Percentiles rank a stretch among this genome's conserved stretches.
Conservation (phyloP, 441 rosid genomes). For the Erodium texanum region DNA sequence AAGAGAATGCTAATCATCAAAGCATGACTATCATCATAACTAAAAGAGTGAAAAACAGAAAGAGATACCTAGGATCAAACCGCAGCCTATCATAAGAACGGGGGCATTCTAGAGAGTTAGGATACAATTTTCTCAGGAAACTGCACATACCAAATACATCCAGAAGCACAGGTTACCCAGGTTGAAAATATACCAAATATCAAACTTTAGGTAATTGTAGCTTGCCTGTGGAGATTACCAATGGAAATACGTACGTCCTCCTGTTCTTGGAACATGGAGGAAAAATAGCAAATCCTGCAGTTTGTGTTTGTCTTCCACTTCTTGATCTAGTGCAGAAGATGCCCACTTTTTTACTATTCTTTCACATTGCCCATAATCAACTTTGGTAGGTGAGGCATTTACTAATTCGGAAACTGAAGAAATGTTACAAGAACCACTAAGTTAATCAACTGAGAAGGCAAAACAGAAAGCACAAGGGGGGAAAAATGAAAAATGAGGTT, state of each 20-base stretch:
- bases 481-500: not conserved
- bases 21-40: not conserved
- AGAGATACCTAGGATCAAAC: conserved; percentile 72
- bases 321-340: conserved; percentile 36
- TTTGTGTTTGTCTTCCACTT: conserved; percentile 47
- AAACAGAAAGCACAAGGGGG: not conserved
- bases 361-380: conserved; percentile 57
- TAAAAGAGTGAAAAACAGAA: not conserved
- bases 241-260: conserved; percentile 86
- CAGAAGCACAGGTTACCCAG: conserved; percentile 14
- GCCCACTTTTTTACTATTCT: conserved; percentile 66
- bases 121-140: conserved; percentile 72
- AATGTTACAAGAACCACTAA: conserved; percentile 10
- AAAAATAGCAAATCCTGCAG: conserved; percentile 76
- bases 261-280: conserved; percentile 94
- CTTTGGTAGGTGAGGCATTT: conserved; percentile 31
- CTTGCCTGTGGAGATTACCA: conserved; percentile 38
- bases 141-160: conserved; percentile 35
- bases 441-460: conserved; percentile 2
- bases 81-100: conserved; percentile 86
- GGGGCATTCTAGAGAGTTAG: conserved; percentile 66
- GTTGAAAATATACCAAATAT: not conserved
- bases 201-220: not conserved
- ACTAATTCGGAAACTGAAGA: conserved; percentile 27
- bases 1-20: not conserved